Percentiles rank a stretch among this genome's conserved stretches.
Evolutionary conservation across 2,329 filamentous ascomycete species (phyloP).

Genomic region (Dactylellina haptotyla): DNA sequence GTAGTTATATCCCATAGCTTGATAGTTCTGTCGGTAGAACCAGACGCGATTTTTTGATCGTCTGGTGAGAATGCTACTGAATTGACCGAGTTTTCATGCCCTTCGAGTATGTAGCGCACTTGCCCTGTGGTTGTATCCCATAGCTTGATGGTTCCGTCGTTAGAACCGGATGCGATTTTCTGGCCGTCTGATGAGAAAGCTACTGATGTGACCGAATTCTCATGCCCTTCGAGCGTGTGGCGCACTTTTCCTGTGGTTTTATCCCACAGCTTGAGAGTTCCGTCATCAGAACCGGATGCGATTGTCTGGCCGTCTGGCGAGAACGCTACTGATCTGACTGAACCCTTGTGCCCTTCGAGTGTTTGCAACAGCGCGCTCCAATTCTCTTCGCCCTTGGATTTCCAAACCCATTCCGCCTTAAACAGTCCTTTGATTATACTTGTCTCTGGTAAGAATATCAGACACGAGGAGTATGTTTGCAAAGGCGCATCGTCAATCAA

Average conservation of each 20-base stretch:
- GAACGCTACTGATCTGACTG: background rate
- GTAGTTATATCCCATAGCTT: background rate
- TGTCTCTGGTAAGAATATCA: conserved; percentile 12
- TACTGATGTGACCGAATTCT: background rate
- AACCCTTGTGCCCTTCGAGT: background rate
- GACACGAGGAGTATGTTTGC: conserved; percentile 15
- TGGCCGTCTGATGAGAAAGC: background rate
- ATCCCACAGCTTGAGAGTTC: background rate
- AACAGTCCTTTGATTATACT: conserved; percentile 12
- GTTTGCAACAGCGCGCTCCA: background rate
- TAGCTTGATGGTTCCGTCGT: background rate
- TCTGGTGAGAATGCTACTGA: background rate
- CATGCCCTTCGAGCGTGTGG: background rate
- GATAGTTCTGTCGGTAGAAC: background rate
- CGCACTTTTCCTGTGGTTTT: background rate
- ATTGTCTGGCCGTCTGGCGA: background rate
- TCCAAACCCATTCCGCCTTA: background rate
- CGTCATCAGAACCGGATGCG: background rate
- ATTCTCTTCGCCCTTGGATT: background rate
- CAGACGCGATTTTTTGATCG: background rate
- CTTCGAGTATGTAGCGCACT: background rate
- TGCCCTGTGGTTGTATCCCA: background rate
- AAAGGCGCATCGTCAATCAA: conserved; percentile 17
- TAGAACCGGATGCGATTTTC: background rate
- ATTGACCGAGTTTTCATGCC: background rate